Evolutionary conservation across 768 basidiomycete species (phyloP).

Genomic region (Termitomyces titanicus): DNA sequence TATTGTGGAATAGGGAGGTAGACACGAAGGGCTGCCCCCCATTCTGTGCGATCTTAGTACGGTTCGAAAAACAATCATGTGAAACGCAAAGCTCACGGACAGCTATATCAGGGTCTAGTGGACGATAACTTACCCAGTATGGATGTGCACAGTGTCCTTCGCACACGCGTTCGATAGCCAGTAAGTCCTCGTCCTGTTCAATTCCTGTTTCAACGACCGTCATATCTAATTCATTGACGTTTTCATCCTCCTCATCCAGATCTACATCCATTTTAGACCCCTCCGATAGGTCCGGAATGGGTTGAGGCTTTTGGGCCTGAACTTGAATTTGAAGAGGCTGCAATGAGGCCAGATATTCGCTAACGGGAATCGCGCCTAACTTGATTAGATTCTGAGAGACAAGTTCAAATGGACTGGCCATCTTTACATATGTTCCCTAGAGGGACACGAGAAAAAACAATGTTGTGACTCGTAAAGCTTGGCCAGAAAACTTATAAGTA

Average conservation of each 20-base stretch:
- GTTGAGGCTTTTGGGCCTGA: not conserved
- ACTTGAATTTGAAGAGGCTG: not conserved
- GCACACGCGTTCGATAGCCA: not conserved
- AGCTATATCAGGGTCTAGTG: not conserved
- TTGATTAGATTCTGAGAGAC: not conserved
- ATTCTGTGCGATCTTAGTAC: not conserved
- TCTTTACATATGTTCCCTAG: not conserved
- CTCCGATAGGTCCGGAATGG: not conserved
- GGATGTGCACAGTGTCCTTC: not conserved
- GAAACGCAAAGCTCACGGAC: not conserved
- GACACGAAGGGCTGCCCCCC: not conserved
- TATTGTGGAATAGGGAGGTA: not conserved
- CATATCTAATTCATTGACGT: not conserved
- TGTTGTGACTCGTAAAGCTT: too few relatives aligned
- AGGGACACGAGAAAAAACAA: not conserved
- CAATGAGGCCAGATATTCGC: not conserved
- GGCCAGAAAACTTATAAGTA: too few relatives aligned
- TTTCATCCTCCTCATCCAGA: not conserved
- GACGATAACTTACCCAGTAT: not conserved
- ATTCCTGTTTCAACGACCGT: not conserved
- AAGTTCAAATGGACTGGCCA: not conserved
- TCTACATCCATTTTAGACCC: not conserved
- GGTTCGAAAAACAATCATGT: not conserved
- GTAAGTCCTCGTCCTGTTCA: not conserved
- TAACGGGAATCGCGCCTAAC: not conserved